Evolutionary conservation across 148 eudicot species (phyloP), one percentile per base, ranked within the genome.

Genomic region (Vaccinium darrowii): DNA sequence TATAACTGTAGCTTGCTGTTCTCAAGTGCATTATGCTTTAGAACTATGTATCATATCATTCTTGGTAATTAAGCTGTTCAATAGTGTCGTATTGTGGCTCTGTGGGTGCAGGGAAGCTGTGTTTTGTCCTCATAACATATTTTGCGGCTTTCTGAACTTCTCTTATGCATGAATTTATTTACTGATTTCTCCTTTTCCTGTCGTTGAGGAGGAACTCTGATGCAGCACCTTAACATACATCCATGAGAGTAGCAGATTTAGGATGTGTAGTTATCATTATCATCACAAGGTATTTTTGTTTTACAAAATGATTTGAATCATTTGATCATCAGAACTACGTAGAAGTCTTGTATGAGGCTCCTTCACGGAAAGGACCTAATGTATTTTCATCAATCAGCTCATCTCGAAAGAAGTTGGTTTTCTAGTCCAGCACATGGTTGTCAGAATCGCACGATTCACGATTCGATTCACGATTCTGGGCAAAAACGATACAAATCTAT

Each of bases 221-320:
- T 0, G 18, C 74, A 12, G 74, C 36, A 33, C 77, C n/a, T 14
- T 39, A 36, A 51, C 23, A 8, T 39, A 12, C 23, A 39, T 74
- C 23, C 51, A 39, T 74, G 50, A 43, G 51, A 74, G 77, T 16
- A 50, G 23, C n/a, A 39, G 51, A 74, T 74, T 33, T 33, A 16
- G 51, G 77, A 74, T 74, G 21, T 16, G 51, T 43, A 74, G 77
- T 74, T 43, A 74, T 39, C 51, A 74, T 74, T 43, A 74, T 39
- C 51, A 39, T 74, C n/a, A 39, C 18, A 18, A 74, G 51, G 23
- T 27, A 27, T 27, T 27, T 27, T 69, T 12, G 12, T 53, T 27
- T 27, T 69, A 69, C 43, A 27, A 25, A 4, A 25, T 27, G 36
- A 23, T 67, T 69, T 69, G 43, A 30, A 27, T 69, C 8, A 69